These are phyloP conservation scores for Diplodia mutila DNA, from an alignment of 2,329 filamentous ascomycete genomes.

Conservation along the genomic window DNA sequence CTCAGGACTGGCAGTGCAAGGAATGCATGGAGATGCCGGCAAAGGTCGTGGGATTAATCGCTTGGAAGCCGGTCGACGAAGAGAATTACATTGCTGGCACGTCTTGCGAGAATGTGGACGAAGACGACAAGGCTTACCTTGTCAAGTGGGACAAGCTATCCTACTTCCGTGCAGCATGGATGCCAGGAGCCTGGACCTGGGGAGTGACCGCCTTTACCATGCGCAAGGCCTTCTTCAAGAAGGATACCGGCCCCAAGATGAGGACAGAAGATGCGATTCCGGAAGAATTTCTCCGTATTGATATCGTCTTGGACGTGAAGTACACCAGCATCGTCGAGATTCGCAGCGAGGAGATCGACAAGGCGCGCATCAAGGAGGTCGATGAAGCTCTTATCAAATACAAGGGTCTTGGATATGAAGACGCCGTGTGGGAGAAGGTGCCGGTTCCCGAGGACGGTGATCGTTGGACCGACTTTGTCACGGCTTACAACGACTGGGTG, in stretches of 20 bases:
- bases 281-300: conserved; percentile 80
- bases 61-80: conserved; percentile 76
- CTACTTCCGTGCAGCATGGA: conserved; percentile 83
- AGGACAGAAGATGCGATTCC: conserved; percentile 79
- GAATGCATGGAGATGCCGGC: conserved; percentile 68
- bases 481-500: conserved; percentile 85
- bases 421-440: conserved; percentile 85
- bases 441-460: conserved; percentile 67
- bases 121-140: conserved; percentile 88
- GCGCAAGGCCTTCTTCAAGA: conserved; percentile 76
- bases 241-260: conserved; percentile 69
- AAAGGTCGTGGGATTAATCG: conserved; percentile 78
- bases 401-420: conserved; percentile 87
- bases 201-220: conserved; percentile 66
- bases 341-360: conserved; percentile 69
- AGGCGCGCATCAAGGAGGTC: conserved; percentile 72
- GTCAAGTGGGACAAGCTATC: conserved; percentile 84
- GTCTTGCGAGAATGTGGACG: conserved; percentile 60
- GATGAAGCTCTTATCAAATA: conserved; percentile 83
- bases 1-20: conserved; percentile 75
- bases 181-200: conserved; percentile 86
- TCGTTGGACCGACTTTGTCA: conserved; percentile 77
- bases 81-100: conserved; percentile 59
- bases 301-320: conserved; percentile 84
- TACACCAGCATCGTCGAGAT: conserved; percentile 64